These are phyloP conservation scores for Perkinsus chesapeaki DNA, from an alignment of 169 alveolate species.

Conservation along the genomic window DNA sequence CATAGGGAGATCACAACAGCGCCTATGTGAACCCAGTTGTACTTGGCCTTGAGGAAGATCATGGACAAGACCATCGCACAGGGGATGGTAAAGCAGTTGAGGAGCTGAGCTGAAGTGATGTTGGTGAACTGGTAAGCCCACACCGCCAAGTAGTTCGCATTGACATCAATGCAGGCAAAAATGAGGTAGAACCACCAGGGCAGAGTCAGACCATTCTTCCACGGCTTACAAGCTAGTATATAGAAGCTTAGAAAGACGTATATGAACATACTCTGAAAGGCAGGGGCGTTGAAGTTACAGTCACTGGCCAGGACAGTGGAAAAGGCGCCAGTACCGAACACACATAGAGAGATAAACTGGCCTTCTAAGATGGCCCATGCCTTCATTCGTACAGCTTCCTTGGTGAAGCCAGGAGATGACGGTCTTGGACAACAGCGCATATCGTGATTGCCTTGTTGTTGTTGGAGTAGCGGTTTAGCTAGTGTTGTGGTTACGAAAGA, in stretches of 20 bases:
- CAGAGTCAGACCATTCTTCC: not conserved
- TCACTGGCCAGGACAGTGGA: not conserved
- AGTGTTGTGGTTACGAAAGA: not conserved
- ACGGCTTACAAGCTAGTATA: not conserved
- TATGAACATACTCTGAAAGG: not conserved
- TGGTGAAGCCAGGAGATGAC: not conserved
- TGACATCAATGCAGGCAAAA: not conserved
- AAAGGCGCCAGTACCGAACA: not conserved
- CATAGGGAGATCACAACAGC: not conserved
- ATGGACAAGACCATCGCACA: not conserved
- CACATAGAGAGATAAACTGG: not conserved
- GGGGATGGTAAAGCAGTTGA: not conserved
- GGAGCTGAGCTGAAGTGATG: not conserved
- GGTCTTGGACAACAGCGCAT: not conserved
- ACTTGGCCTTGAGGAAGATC: not conserved
- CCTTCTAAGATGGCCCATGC: not conserved
- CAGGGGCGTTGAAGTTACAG: not conserved
- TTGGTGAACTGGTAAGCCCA: not conserved
- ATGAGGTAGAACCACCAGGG: not conserved
- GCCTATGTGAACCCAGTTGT: not conserved
- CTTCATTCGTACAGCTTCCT: not conserved
- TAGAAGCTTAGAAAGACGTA: not conserved
- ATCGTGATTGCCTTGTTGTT: not conserved
- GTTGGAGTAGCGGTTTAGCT: not conserved
- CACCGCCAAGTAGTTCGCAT: not conserved